phyloP scores from a whole-genome alignment of 1,284 basidiomycete species.

The Anthracocystis panici-leucophaei region DNA sequence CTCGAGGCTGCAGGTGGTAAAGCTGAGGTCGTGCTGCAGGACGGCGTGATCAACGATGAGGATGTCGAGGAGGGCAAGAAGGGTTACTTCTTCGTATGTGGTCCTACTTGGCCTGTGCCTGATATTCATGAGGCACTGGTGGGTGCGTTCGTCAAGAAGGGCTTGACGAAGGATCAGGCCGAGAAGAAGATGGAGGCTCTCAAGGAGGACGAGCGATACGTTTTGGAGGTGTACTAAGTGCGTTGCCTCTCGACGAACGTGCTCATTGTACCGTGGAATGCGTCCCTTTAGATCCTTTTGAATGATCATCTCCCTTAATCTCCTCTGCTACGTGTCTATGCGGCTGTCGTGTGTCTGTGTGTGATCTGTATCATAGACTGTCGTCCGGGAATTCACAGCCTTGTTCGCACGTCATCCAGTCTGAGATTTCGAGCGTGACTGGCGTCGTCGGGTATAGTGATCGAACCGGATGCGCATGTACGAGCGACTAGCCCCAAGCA shows the following conservation, averaged over 20 bases:
- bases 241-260: background rate
- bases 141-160: slow-evolving; percentile 79
- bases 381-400: background rate
- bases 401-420: background rate
- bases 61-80: slow-evolving; percentile 57
- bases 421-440: background rate
- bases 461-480: background rate
- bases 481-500: slow-evolving; percentile 58
- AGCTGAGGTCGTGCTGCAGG: slow-evolving; percentile 68
- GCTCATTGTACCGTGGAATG: background rate
- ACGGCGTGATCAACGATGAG: slow-evolving; percentile 72
- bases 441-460: slow-evolving; percentile 25
- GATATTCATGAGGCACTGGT: slow-evolving; percentile 95
- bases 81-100: slow-evolving; percentile 91
- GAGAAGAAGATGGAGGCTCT: slow-evolving; percentile 87
- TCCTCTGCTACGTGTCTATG: background rate
- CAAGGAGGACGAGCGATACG: slow-evolving; percentile 97
- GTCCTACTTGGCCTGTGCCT: slow-evolving; percentile 97
- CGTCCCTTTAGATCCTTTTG: background rate
- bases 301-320: background rate
- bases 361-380: background rate
- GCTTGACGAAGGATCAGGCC: slow-evolving; percentile 78
- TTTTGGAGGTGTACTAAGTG: slow-evolving; percentile 81
- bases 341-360: background rate
- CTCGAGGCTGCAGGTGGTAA: slow-evolving; percentile 72